Conservation (phyloP, 2,329 filamentous ascomycete genomes). For the Colletotrichum sp. region DNA sequence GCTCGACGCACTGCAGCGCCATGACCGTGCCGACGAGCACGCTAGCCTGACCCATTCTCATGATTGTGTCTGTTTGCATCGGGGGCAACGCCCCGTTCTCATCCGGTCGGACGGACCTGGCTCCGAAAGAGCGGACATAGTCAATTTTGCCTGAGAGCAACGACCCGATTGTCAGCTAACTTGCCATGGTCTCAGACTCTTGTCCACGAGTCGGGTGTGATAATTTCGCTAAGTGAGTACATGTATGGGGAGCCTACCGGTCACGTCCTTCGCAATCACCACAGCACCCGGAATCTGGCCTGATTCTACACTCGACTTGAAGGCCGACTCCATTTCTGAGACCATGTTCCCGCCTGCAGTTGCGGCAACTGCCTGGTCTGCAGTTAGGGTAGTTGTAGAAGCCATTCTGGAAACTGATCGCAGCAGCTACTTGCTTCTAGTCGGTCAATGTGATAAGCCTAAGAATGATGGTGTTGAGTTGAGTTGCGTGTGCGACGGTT, state of each 20-base stretch:
- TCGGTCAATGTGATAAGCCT: neutral
- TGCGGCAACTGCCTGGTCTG: neutral
- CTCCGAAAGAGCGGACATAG: neutral
- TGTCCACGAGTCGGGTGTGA: neutral
- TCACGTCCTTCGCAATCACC: neutral
- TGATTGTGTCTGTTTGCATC: conserved; percentile 32
- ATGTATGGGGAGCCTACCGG: neutral
- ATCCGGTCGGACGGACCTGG: neutral
- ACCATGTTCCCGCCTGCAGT: neutral
- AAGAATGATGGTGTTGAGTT: neutral
- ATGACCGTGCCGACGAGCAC: conserved; percentile 56
- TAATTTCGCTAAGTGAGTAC: neutral
- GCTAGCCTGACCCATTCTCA: conserved; percentile 39
- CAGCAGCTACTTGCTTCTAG: neutral
- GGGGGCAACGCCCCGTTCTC: conserved; percentile 34
- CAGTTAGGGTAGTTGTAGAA: neutral
- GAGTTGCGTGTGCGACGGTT: neutral
- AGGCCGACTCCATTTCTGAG: neutral
- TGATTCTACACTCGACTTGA: neutral
- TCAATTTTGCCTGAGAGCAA: neutral
- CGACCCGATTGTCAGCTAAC: neutral
- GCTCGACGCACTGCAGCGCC: conserved; percentile 58
- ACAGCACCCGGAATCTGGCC: neutral
- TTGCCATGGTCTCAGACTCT: neutral
- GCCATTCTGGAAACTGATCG: neutral